These are phyloP conservation scores for Linnemannia exigua DNA, from an alignment of 192 early-diverging fungal species.

Conservation along the genomic window DNA sequence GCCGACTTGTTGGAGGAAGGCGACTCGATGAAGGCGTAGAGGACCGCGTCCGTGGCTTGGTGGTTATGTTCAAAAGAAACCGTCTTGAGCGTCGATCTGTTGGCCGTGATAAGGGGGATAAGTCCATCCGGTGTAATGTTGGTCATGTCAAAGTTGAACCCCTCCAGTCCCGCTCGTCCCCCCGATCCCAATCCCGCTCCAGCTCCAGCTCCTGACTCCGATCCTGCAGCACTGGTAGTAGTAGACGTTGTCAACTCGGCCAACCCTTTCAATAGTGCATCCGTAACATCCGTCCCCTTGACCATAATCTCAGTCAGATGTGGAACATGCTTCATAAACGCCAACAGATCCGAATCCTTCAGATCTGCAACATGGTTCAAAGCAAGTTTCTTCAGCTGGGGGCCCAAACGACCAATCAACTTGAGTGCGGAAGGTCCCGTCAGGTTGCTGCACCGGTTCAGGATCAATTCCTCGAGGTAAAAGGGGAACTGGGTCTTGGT, in stretches of 20 bases:
- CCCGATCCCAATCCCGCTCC: not conserved
- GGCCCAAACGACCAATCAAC: conserved; percentile 15
- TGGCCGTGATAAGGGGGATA: conserved; percentile 4
- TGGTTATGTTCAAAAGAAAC: conserved; percentile 8
- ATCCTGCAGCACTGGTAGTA: not conserved
- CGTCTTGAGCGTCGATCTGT: not conserved
- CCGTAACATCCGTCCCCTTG: conserved; percentile 26
- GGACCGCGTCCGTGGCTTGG: not conserved
- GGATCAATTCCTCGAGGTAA: conserved; percentile 20
- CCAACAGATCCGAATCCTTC: conserved; percentile 11
- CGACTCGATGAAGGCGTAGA: conserved; percentile 15
- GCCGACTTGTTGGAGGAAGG: not conserved
- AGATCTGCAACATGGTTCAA: conserved; percentile 31
- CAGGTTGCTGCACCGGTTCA: conserved; percentile 22
- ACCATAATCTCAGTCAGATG: conserved; percentile 12
- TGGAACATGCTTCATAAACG: conserved; percentile 25
- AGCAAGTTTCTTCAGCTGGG: conserved; percentile 17
- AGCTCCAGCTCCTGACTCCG: no score
- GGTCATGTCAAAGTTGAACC: conserved; percentile 21
- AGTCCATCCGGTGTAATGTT: conserved; percentile 1
- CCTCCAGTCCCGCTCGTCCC: not conserved
- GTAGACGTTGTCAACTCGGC: not conserved
- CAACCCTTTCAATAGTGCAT: not conserved
- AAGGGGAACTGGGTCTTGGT: conserved; percentile 34
- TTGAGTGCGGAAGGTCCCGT: conserved; percentile 10